A percentile compares a stretch with the other conserved stretches of the same genome.
phyloP scores from a whole-genome alignment of 257 asterid genomes.

The Nicotiana noctiflora region DNA sequence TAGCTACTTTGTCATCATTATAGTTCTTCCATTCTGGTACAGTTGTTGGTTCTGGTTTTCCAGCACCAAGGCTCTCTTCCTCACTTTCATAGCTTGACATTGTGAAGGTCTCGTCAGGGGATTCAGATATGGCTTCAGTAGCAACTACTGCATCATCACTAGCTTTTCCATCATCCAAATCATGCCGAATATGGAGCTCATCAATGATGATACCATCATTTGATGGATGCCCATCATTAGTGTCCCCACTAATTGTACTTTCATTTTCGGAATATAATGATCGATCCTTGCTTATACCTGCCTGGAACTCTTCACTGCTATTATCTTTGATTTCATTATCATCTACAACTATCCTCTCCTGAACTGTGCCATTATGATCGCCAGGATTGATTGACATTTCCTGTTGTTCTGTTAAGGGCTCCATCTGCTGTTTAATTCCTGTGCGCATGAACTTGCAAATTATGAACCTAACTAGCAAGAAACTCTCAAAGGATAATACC shows the following conservation, averaged over 20 bases:
- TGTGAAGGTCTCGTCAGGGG: conserved; percentile 28
- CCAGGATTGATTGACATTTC: conserved; percentile 45
- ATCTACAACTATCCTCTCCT: conserved; percentile 29
- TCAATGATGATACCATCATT: conserved; percentile 24
- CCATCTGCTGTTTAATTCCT: conserved; percentile 57
- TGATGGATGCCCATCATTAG: conserved; percentile 30
- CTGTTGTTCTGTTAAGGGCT: conserved; percentile 51
- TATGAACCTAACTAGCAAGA: conserved; percentile 7
- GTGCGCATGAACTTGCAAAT: conserved; percentile 15
- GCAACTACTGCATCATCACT: conserved; percentile 31
- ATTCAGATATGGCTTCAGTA: conserved; percentile 33
- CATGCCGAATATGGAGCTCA: conserved; percentile 22
- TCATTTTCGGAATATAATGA: conserved; percentile 34
- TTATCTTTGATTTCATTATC: conserved; percentile 36
- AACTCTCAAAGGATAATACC: not conserved
- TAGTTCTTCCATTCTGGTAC: conserved; percentile 35
- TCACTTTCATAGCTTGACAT: conserved; percentile 30
- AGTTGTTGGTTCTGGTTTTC: conserved; percentile 23
- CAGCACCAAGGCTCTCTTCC: conserved; percentile 27
- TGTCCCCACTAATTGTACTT: conserved; percentile 30
- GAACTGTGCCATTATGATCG: conserved; percentile 29
- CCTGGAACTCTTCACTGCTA: conserved; percentile 31
- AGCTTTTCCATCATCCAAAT: conserved; percentile 31
- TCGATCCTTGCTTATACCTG: conserved; percentile 34
- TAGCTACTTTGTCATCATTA: conserved; percentile 19